Evolutionary conservation across 2,329 filamentous ascomycete species (phyloP), one percentile per base, ranked within the genome.

Genomic region (Aspergillus sp.): DNA sequence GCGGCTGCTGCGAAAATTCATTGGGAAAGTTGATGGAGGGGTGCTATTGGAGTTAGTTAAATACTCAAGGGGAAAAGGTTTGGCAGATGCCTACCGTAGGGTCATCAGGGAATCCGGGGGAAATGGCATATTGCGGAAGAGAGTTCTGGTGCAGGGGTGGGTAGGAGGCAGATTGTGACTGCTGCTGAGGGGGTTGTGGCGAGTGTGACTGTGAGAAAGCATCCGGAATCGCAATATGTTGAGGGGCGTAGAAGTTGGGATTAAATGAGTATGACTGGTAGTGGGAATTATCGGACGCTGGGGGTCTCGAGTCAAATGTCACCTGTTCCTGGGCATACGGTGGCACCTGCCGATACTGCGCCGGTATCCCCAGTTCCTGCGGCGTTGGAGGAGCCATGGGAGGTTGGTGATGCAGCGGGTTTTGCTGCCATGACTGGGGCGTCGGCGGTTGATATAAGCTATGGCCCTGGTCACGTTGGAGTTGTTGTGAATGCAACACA

Each of bases 231-330:
- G 69, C 55, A 5, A 71, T 57, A 27, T 68, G 67, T 24, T 69
- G 68, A 17, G 64, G 58, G 22, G 68, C 61, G 53, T 70, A 77
- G 54, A 68, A 76, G 49, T 65, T 67, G 27, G 65, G 66, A 6
- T 68, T 59, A 41, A 70, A 73, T 7, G 69, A 54, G 61, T 71
- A 75, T 19, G 69, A 59, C 9, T 70, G 71, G 56, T 72, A 76
- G 9, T 72, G 44, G 17, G 73, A 70, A 37, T 71, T 70, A 33
- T 71, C 70, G 2, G 70, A 64, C 3, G 70, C 59, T 30, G 61
- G 62, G 5, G 68, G 44, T 24, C 64, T 67, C 15, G 71, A 62
- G 22, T 73, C 70, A 34, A 68, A 74, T 0, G 66, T 30, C 20
- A 73, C 61, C 44, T 70, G 72, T 3, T 63, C 66, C 33, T 71